These are phyloP conservation scores for Populus hybrid DNA, from an alignment of 441 rosid species.

Conservation along the genomic window DNA sequence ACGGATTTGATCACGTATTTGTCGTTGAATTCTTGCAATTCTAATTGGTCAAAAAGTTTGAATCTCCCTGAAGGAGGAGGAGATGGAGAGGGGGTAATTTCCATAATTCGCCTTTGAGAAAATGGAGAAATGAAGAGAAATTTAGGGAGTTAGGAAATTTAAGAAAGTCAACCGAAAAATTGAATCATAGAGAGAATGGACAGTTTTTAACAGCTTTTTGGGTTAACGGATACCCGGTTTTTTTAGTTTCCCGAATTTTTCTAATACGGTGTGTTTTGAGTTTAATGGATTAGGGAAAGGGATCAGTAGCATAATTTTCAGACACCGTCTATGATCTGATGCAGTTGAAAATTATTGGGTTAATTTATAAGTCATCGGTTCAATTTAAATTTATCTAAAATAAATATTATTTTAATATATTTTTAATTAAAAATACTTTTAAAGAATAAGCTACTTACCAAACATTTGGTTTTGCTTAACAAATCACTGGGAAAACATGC, in stretches of 20 bases:
- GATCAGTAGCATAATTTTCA: too few species aligned
- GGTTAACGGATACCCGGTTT: neutral
- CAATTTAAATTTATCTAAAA: too few species aligned
- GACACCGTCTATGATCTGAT: neutral
- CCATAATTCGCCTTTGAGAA: conserved; percentile 1
- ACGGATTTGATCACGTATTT: conserved; percentile 67
- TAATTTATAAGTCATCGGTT: too few species aligned
- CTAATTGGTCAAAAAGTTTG: conserved; percentile 64
- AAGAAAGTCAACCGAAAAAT: neutral
- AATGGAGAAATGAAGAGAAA: neutral
- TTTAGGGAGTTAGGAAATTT: too few species aligned
- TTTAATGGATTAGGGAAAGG: neutral
- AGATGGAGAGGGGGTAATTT: conserved; percentile 15
- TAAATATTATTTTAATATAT: too few species aligned
- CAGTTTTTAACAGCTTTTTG: neutral
- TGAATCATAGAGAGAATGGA: neutral
- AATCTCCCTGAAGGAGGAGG: conserved; percentile 37
- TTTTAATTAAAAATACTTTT: too few species aligned
- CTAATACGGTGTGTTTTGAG: neutral
- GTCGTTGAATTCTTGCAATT: conserved; percentile 72
- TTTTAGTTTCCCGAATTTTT: neutral
- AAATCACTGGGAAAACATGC: too few species aligned
- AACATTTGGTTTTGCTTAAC: too few species aligned
- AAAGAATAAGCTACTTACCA: too few species aligned
- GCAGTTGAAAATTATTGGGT: neutral